Conservation (phyloP, 768 basidiomycete species). For the Mycena maculata region DNA sequence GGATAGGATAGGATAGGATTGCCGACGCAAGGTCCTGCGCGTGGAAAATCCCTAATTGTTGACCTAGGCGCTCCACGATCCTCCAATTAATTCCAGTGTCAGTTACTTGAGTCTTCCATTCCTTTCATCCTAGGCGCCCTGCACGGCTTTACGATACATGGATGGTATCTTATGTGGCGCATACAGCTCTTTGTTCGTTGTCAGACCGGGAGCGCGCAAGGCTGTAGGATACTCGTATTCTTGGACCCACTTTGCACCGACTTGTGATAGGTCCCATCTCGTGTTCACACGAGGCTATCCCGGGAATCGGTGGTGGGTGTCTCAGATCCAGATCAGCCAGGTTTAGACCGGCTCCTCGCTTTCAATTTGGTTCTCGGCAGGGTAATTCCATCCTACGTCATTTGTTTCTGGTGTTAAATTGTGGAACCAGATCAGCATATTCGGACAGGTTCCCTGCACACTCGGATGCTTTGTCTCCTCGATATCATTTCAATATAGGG, state of each 20-base stretch:
- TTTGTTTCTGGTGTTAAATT: no score
- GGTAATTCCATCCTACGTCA: no score
- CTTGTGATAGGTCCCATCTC: not conserved
- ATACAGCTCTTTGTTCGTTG: not conserved
- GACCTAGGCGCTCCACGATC: not conserved
- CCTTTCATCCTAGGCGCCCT: not conserved
- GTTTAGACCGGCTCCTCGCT: no score
- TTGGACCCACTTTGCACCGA: slow-evolving; percentile 5
- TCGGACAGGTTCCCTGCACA: no score
- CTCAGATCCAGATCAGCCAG: not conserved
- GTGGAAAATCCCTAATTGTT: no score
- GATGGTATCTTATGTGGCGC: not conserved
- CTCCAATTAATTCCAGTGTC: slow-evolving; percentile 4
- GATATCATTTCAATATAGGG: not conserved
- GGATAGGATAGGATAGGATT: no score
- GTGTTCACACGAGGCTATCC: not conserved
- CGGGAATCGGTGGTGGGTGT: not conserved
- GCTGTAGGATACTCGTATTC: not conserved
- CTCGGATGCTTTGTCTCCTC: not conserved
- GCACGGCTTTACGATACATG: slow-evolving; percentile 8
- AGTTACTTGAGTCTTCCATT: slow-evolving; percentile 5
- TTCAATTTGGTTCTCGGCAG: no score
- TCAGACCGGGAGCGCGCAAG: no score
- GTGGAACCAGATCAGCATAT: no score
- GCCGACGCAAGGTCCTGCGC: no score